These are phyloP conservation scores for Saccharata proteae DNA, from an alignment of 2,329 filamentous ascomycete genomes.

Conservation along the genomic window DNA sequence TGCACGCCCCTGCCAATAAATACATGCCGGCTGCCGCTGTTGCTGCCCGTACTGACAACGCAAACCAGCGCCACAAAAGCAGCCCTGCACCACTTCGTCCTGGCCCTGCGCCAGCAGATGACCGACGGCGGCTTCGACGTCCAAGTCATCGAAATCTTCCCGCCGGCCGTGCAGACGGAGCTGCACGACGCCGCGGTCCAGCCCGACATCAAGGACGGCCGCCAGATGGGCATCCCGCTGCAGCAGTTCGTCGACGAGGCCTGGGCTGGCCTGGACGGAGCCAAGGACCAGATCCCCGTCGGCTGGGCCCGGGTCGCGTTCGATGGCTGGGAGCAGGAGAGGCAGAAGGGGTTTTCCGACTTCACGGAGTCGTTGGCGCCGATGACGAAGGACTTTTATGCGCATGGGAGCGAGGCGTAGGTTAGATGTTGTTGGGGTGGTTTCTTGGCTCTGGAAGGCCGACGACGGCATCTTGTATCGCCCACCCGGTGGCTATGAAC, in stretches of 20 bases:
- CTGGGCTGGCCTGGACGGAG: constrained; percentile 32
- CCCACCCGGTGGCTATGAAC: no score
- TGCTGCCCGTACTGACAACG: no score
- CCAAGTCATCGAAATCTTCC: constrained; percentile 44
- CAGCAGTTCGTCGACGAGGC: constrained; percentile 39
- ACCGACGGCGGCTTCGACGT: constrained; percentile 30
- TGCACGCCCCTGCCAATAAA: no score
- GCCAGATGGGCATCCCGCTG: constrained; percentile 42
- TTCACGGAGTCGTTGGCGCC: constrained; percentile 5
- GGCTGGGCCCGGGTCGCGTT: constrained; percentile 31
- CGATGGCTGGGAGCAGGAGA: constrained; percentile 35
- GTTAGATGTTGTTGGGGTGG: no score
- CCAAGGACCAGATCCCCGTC: constrained; percentile 41
- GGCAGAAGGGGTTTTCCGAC: constrained; percentile 26
- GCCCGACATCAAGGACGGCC: constrained; percentile 39
- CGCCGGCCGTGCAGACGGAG: constrained; percentile 46
- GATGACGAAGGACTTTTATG: constrained; percentile 7
- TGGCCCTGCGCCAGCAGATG: constrained; percentile 40
- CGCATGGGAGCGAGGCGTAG: no score
- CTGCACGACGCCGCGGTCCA: constrained; percentile 44
- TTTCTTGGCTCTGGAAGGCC: no score
- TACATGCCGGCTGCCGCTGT: no score
- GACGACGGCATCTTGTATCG: no score
- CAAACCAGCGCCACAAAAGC: constrained; percentile 45
- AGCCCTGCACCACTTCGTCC: constrained; percentile 42